Conservation (phyloP, 345 rosid species). For the Arabidopsis thaliana region DNA sequence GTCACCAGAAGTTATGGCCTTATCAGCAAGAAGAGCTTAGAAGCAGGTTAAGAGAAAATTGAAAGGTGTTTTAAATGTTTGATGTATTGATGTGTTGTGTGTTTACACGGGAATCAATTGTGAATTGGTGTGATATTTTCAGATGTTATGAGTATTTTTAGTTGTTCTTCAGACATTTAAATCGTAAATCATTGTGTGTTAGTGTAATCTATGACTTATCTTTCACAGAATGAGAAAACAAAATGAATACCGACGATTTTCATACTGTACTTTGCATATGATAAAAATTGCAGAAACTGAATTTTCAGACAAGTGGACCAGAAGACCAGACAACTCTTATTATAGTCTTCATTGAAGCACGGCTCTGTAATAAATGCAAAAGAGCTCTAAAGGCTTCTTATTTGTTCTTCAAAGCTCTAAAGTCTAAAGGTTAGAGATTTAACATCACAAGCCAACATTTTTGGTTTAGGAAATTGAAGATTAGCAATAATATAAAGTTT, state of each 20-base stretch:
- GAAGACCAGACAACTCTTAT: constrained; percentile 33
- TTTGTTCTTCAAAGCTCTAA: constrained; percentile 18
- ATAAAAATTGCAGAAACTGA: constrained; percentile 26
- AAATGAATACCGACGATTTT: constrained; percentile 20
- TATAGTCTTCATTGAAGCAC: constrained; percentile 40
- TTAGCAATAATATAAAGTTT: not conserved
- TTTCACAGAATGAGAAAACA: constrained; percentile 28
- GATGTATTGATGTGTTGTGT: constrained; percentile 22
- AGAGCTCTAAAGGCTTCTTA: constrained; percentile 6
- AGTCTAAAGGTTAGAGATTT: not conserved
- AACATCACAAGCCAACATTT: not conserved
- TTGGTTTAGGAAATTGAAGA: not conserved
- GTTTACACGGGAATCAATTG: constrained; percentile 17
- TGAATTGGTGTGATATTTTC: constrained; percentile 25
- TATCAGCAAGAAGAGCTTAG: constrained; percentile 65
- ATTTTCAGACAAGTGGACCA: constrained; percentile 35
- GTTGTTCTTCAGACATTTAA: constrained; percentile 15
- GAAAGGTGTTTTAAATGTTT: constrained; percentile 14
- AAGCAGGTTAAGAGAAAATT: constrained; percentile 9
- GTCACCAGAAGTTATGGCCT: constrained; percentile 83
- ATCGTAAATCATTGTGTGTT: constrained; percentile 24
- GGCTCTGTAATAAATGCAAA: constrained; percentile 36
- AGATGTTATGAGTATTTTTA: constrained; percentile 2
- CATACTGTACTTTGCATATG: constrained; percentile 21
- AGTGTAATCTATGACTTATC: constrained; percentile 16